Percentiles rank a stretch among this genome's conserved stretches.
Evolutionary conservation across 148 eudicot species (phyloP).

Genomic region (Limonium bicolor): DNA sequence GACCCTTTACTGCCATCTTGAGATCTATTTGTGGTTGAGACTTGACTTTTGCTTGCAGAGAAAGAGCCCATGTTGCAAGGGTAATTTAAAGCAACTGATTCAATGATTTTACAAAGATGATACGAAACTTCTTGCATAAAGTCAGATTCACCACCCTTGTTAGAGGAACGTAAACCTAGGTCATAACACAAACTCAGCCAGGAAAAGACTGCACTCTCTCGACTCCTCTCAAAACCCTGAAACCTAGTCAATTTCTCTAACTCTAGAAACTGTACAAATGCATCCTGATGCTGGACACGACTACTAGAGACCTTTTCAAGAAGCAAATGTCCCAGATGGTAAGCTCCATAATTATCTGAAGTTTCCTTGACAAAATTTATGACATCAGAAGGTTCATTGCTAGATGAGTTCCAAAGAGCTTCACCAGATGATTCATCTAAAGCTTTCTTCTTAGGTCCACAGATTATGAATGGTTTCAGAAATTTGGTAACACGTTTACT

Average conservation of each 20-base stretch:
- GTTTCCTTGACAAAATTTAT: conserved; percentile 37
- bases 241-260: conserved; percentile 79
- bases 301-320: conserved; percentile 63
- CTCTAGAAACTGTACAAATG: conserved; percentile 47
- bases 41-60: conserved; percentile 14
- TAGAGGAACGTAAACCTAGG: conserved; percentile 43
- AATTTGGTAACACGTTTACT: conserved; percentile 48
- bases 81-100: conserved; percentile 47
- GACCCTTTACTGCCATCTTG: conserved; percentile 17
- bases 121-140: conserved; percentile 55
- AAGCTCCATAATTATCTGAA: conserved; percentile 61
- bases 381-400: conserved; percentile 33
- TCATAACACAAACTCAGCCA: conserved; percentile 80
- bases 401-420: conserved; percentile 13
- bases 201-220: conserved; percentile 72
- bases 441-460: conserved; percentile 26
- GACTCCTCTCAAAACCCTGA: conserved; percentile 54
- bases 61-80: conserved; percentile 22
- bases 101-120: conserved; percentile 81
- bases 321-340: conserved; percentile 70
- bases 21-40: conserved; percentile 10
- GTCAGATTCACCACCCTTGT: conserved; percentile 29
- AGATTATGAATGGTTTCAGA: conserved; percentile 49
- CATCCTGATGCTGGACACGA: conserved; percentile 33
- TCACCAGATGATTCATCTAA: conserved; percentile 18